A percentile compares a stretch with the other conserved stretches of the same genome.
These are phyloP conservation scores for Lactuca saligna DNA, from an alignment of 129 eudicot genomes.

Conservation along the genomic window DNA sequence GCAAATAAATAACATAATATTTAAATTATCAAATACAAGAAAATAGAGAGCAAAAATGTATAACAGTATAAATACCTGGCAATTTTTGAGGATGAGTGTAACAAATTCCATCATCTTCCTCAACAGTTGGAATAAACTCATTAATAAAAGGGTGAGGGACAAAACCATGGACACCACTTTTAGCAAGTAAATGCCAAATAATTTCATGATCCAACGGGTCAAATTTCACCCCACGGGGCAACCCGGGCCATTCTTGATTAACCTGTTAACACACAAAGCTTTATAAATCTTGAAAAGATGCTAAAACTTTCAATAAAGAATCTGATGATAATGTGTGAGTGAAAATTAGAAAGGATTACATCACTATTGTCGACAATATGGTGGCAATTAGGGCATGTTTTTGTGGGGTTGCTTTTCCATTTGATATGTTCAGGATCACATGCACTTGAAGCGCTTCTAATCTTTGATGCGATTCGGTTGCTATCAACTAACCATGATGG, in stretches of 20 bases:
- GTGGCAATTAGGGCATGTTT: constrained; percentile 81
- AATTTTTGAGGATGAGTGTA: constrained; percentile 92
- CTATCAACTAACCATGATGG: constrained; percentile 93
- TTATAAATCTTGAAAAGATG: neutral
- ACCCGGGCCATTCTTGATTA: constrained; percentile 86
- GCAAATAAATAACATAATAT: neutral
- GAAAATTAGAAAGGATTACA: constrained; percentile 40
- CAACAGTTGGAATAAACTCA: constrained; percentile 86
- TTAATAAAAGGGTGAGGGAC: constrained; percentile 74
- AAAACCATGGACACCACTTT: constrained; percentile 51
- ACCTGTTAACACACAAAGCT: constrained; percentile 41
- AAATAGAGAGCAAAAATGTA: neutral
- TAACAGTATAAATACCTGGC: constrained; percentile 53
- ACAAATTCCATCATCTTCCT: constrained; percentile 87
- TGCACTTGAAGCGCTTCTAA: constrained; percentile 74
- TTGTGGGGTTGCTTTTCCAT: constrained; percentile 88
- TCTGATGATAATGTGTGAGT: neutral
- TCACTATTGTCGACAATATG: constrained; percentile 81
- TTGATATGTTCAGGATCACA: constrained; percentile 46
- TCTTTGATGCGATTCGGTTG: constrained; percentile 81
- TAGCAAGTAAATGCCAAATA: constrained; percentile 83
- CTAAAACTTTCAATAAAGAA: neutral
- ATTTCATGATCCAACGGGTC: constrained; percentile 94
- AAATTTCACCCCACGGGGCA: constrained; percentile 93
- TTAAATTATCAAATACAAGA: neutral